Percentiles rank a stretch among this genome's conserved stretches.
These are phyloP conservation scores for Trichoderma sp. DNA, from an alignment of 2,329 filamentous ascomycete genomes.

Conservation along the genomic window DNA sequence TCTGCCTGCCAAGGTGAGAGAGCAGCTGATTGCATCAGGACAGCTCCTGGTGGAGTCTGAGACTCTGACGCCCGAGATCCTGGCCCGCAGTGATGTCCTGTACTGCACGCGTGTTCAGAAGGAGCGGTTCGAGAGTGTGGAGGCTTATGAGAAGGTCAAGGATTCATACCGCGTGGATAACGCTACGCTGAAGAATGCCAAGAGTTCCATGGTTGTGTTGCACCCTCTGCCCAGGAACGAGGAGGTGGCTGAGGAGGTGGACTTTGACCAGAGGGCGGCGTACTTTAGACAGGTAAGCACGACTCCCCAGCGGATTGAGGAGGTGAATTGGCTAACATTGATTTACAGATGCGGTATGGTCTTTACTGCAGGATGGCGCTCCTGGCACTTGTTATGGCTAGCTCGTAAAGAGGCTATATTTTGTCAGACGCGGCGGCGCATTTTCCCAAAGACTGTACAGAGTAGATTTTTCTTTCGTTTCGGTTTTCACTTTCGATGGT, in stretches of 20 bases:
- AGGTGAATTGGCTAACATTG: slow-evolving; percentile 40
- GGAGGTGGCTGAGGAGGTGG: slow-evolving; percentile 92
- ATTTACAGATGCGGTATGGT: slow-evolving; percentile 84
- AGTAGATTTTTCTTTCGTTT: slow-evolving; percentile 4
- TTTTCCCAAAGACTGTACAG: slow-evolving; percentile 8
- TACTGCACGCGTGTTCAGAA: slow-evolving; percentile 98
- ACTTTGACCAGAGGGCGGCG: slow-evolving; percentile 93
- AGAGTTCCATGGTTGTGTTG: slow-evolving; percentile 90
- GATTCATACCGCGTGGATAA: slow-evolving; percentile 88
- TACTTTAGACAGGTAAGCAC: slow-evolving; percentile 96
- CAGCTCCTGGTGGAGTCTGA: slow-evolving; percentile 76
- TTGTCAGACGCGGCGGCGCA: slow-evolving; percentile 5
- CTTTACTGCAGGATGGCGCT: slow-evolving; percentile 98
- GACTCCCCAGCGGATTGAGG: neutral
- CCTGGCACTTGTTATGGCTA: slow-evolving; percentile 81
- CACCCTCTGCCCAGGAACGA: slow-evolving; percentile 92
- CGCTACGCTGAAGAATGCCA: slow-evolving; percentile 82
- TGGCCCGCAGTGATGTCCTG: slow-evolving; percentile 83
- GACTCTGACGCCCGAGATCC: slow-evolving; percentile 79
- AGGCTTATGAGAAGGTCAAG: slow-evolving; percentile 84
- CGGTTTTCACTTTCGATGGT: slow-evolving; percentile 9
- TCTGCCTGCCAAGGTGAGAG: slow-evolving; percentile 72
- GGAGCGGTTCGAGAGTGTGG: slow-evolving; percentile 82
- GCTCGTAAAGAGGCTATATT: slow-evolving; percentile 27
- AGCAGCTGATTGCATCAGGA: slow-evolving; percentile 68